Evolutionary conservation across 169 alveolate species (phyloP).

Genomic region (Eimeria sp.): DNA sequence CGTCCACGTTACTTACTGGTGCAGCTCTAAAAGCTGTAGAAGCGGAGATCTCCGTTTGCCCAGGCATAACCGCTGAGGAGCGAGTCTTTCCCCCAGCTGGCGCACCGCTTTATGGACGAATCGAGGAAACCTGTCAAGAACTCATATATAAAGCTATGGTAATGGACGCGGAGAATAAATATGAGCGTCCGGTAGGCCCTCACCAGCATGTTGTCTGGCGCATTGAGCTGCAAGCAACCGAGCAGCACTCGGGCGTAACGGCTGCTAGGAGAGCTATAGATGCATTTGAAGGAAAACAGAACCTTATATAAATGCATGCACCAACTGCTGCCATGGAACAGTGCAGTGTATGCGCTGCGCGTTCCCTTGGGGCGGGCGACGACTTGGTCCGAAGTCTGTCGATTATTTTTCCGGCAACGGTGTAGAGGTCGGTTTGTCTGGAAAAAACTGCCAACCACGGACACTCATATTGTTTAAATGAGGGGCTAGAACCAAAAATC

Average conservation of each 20-base stretch:
- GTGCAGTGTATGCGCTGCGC: not conserved
- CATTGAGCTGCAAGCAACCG: not conserved
- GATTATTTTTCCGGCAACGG: not conserved
- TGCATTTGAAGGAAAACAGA: not conserved
- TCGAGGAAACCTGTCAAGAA: not conserved
- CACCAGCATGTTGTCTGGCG: not conserved
- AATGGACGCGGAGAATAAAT: not conserved
- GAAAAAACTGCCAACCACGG: not conserved
- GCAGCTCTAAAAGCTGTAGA: not conserved
- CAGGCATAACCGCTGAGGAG: not conserved
- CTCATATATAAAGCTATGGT: not conserved
- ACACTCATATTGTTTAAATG: not conserved
- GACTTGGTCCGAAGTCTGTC: not conserved
- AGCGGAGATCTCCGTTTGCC: not conserved
- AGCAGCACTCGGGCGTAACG: not conserved
- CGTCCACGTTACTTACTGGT: not conserved
- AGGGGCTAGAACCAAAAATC: not conserved
- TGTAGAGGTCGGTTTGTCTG: not conserved
- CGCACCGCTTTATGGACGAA: not conserved
- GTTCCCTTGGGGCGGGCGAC: not conserved
- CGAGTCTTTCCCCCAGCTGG: not conserved
- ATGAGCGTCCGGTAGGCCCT: not conserved
- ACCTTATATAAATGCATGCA: not conserved
- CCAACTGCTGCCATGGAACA: not conserved
- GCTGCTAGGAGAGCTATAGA: not conserved